Evolutionary conservation across 2,329 filamentous ascomycete species (phyloP), one percentile per base, ranked within the genome.

Genomic region (Colletotrichum australisinense): DNA sequence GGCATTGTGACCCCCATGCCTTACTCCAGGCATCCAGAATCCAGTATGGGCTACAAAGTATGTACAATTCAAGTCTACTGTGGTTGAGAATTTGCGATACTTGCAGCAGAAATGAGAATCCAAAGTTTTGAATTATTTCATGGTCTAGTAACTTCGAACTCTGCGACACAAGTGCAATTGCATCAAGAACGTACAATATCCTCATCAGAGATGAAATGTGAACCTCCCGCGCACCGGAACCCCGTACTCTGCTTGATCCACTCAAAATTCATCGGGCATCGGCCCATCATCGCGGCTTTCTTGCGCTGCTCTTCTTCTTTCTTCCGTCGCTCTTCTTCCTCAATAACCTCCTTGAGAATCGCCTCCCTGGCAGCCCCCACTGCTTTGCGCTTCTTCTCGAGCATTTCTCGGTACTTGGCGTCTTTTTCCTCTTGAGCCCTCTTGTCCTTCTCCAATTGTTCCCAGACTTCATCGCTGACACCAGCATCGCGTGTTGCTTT

Each of bases 161-260:
- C 5, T 42, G 38, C 38, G 14, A 42, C 6, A 16, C 0, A 19
- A 19, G 16, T 3, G 32, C 11, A 35, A 35, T 35, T 5, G 38
- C 38, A 6, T 46, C 46, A 62, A 16, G n/a, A 14, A 4, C 19
- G 22, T 6, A 32, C 58, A 49, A 85, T 69, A 59, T 81, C 70
- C 49, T 63, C 78, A 77, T 90, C 81, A 3, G 77, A 77, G 22
- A 91, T 80, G 70, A 78, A 93, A 81, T 94, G 92, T 2, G 77
- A 78, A 0, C 92, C 92, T 0, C 88, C 92, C 0, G 86, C 86
- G 81, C 93, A 94, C 5, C 91, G 80, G 79, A 90, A 94, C 0
- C 92, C 92, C 1, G 77, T 78, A 1, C 2, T 53, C 76, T 92
- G 87, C 76, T 88, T 89, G 30, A 93, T 89, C 93, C 93, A 95